These are phyloP conservation scores for Monosiga brevicollis DNA, from an alignment of 78 protist genomes.

Conservation along the genomic window DNA sequence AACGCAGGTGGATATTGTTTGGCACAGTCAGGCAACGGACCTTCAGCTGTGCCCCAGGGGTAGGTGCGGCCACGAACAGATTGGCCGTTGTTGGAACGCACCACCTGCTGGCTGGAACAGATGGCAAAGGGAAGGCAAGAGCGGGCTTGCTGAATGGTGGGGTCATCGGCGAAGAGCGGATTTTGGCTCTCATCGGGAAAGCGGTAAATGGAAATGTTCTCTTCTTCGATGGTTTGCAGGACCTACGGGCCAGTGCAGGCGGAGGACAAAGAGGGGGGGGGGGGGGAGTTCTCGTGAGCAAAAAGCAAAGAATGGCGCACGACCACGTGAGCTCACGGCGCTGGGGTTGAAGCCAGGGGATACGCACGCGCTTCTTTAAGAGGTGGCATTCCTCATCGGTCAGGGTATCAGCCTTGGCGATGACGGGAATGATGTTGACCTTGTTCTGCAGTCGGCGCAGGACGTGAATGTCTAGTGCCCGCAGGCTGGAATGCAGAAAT, in stretches of 20 bases:
- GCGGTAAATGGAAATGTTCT: background rate
- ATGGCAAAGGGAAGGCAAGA: too few relatives aligned
- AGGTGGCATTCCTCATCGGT: background rate
- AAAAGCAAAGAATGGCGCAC: background rate
- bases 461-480: slow-evolving; percentile 6
- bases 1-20: background rate
- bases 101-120: too few relatives aligned
- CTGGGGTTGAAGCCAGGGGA: background rate
- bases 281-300: background rate
- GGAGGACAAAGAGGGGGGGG: background rate
- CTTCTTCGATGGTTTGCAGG: background rate
- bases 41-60: slow-evolving; percentile 11
- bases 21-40: background rate
- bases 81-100: too few relatives aligned
- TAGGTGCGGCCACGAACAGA: slow-evolving; percentile 9
- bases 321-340: background rate
- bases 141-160: too few relatives aligned
- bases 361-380: background rate
- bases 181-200: background rate
- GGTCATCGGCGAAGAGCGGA: too few relatives aligned
- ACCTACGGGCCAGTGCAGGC: background rate
- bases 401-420: slow-evolving; percentile 26
- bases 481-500: background rate
- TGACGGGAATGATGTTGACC: slow-evolving; percentile 37
- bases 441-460: background rate